A percentile compares a stretch with the other conserved stretches of the same genome.
Conservation (phyloP, 345 rosid genomes). For the Dipteronia sinensis region DNA sequence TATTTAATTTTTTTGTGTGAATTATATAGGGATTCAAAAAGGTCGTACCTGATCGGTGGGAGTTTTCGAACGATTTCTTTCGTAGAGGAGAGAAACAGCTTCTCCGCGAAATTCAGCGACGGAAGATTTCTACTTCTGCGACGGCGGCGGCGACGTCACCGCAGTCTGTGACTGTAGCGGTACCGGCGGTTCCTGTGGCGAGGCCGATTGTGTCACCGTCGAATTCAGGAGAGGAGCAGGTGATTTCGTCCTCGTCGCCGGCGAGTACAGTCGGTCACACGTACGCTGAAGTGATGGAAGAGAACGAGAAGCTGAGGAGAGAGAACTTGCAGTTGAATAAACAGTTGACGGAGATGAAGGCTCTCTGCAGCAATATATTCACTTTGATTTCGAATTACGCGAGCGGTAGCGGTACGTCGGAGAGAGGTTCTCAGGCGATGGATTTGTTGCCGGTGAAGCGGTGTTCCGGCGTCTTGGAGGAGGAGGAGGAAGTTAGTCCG, state of each 20-base stretch:
- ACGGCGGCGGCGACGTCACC: slow-evolving; percentile 9
- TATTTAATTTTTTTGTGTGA: not conserved
- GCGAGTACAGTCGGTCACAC: slow-evolving; percentile 27
- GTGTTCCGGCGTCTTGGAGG: slow-evolving; percentile 18
- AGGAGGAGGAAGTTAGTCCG: slow-evolving; percentile 33
- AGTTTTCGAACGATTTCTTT: slow-evolving; percentile 81
- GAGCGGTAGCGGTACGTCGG: slow-evolving; percentile 22
- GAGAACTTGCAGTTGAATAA: slow-evolving; percentile 63
- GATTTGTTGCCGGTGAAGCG: slow-evolving; percentile 42
- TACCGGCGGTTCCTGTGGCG: slow-evolving; percentile 33
- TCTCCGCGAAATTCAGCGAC: slow-evolving; percentile 77
- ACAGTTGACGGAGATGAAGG: slow-evolving; percentile 70
- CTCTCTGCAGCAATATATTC: slow-evolving; percentile 60
- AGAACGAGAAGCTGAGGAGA: slow-evolving; percentile 74
- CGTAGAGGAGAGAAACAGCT: slow-evolving; percentile 72
- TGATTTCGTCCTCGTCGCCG: slow-evolving; percentile 56
- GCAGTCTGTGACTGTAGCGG: slow-evolving; percentile 12
- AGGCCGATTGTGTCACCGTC: slow-evolving; percentile 50
- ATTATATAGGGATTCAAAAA: slow-evolving; percentile 73
- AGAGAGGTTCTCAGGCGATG: slow-evolving; percentile 21
- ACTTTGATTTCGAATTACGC: slow-evolving; percentile 54
- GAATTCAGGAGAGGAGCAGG: slow-evolving; percentile 62
- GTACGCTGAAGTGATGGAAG: slow-evolving; percentile 58
- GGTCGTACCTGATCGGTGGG: slow-evolving; percentile 93
- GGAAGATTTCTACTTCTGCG: slow-evolving; percentile 46